Evolutionary conservation across 1,284 basidiomycete genomes (phyloP).

Genomic region (Microbotryum scabiosae): DNA sequence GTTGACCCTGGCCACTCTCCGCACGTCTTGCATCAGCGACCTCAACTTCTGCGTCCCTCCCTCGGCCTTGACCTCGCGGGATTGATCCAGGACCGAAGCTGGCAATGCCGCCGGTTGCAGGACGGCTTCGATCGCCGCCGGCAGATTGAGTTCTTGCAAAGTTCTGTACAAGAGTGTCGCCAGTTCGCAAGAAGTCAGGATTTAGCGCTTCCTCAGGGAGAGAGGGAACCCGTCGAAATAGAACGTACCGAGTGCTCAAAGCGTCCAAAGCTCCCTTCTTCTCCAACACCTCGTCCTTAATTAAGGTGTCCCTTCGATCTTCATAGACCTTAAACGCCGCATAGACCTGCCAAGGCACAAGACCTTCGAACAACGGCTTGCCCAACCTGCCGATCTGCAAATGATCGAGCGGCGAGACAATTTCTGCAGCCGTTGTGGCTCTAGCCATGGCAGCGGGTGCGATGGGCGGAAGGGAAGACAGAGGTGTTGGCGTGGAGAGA

Average conservation of each 20-base stretch:
- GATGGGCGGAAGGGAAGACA: constrained; percentile 60
- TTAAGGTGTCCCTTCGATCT: constrained; percentile 64
- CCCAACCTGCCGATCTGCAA: constrained; percentile 45
- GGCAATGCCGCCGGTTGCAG: constrained; percentile 81
- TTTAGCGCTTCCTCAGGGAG: neutral
- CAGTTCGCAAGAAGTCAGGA: neutral
- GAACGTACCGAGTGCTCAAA: constrained; percentile 53
- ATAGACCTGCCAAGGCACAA: constrained; percentile 81
- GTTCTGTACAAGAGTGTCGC: constrained; percentile 45
- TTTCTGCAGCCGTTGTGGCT: constrained; percentile 52
- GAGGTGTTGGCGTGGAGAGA: constrained; percentile 72
- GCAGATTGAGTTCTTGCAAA: constrained; percentile 67
- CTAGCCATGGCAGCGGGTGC: constrained; percentile 62
- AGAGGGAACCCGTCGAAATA: neutral
- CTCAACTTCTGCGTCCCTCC: constrained; percentile 67
- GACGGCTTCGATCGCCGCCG: constrained; percentile 76
- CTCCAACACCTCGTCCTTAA: constrained; percentile 60
- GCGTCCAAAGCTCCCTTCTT: constrained; percentile 60
- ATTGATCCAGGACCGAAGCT: constrained; percentile 74
- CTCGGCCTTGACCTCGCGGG: constrained; percentile 71
- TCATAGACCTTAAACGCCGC: constrained; percentile 85
- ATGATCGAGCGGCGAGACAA: constrained; percentile 40
- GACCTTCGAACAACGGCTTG: constrained; percentile 59
- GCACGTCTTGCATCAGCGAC: constrained; percentile 62
- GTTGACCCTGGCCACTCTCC: constrained; percentile 58